These are phyloP conservation scores for barley (Hordeum vulgare) DNA, from an alignment of 176 grass and related monocot genomes.

Conservation along the genomic window MorexV3_pseudomolecules_assembly NC_058522.1:485077013-485077512, in stretches of 20 bases:
- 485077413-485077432: not conserved
- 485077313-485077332: not conserved
- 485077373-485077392: not conserved
- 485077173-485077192: not conserved
- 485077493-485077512: not conserved
- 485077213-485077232: not conserved
- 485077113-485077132: not conserved
- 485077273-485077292: not conserved
- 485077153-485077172: not conserved
- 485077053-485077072: not conserved
- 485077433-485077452: not conserved
- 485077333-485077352: not conserved
- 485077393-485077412: not conserved
- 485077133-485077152: not conserved
- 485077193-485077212: not conserved
- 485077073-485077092: not conserved
- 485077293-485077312: not conserved
- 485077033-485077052: conserved; percentile 56
- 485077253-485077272: not conserved
- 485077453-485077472: not conserved
- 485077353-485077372: not conserved
- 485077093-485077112: not conserved
- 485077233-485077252: not conserved
- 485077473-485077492: not conserved
- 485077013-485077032: conserved; percentile 80